phyloP scores from a whole-genome alignment of 257 asterid species.

The Lycium barbarum region DNA sequence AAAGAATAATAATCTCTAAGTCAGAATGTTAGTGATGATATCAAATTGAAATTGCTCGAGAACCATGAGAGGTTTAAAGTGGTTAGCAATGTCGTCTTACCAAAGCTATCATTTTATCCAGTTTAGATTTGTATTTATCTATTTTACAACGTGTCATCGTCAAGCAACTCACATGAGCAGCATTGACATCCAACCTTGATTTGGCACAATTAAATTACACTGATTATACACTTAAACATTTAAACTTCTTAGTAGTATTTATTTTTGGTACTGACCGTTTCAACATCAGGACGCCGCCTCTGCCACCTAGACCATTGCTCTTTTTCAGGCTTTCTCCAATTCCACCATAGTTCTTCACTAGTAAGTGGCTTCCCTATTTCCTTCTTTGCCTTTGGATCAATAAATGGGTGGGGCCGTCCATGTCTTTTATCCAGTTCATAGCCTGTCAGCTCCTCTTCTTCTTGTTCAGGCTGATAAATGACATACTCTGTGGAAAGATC shows the following conservation, averaged over 20 bases:
- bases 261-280: conserved; percentile 61
- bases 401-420: conserved; percentile 84
- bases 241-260: neutral
- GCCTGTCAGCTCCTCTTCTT: conserved; percentile 61
- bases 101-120: conserved; percentile 15
- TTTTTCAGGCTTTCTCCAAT: conserved; percentile 93
- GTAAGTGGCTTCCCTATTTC: conserved; percentile 68
- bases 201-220: neutral
- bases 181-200: conserved; percentile 22
- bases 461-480: conserved; percentile 66
- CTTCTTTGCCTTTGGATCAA: conserved; percentile 76
- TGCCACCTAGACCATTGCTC: conserved; percentile 99
- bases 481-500: conserved; percentile 63
- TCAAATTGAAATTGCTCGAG: neutral
- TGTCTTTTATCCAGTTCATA: conserved; percentile 77
- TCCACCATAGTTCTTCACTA: conserved; percentile 97
- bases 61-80: conserved; percentile 20
- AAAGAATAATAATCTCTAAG: conserved; percentile 12
- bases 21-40: conserved; percentile 16
- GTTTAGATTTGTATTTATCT: conserved; percentile 11
- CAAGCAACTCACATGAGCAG: conserved; percentile 16
- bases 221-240: neutral
- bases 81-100: neutral
- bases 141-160: neutral
- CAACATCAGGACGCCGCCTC: conserved; percentile 92